Base-by-base conservation (phyloP, 257 asterid genomes). In the Solanum pimpinellifolium region DNA sequence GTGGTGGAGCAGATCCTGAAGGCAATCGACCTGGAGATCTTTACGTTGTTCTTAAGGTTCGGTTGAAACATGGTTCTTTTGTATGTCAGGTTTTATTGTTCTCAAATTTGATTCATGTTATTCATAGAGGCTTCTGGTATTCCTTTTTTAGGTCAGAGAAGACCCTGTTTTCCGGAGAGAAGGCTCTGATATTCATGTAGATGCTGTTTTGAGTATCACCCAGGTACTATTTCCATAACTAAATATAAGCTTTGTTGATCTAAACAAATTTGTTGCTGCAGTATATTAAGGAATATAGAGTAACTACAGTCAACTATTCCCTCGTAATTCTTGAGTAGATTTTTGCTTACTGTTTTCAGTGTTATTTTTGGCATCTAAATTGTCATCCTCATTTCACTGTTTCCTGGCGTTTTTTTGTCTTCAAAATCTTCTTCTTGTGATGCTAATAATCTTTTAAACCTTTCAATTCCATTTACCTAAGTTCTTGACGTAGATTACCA, bases 141-240 rank as follows among this genome's bases (percentile, higher is more conserved):
- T 72, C 85, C 33, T 86, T 86, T 90, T 83, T 65, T 92, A 96
- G 99, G 98, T 96, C 88, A 95, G 95, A 85, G 98, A 95, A 92
- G 99, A 96, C 86, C 99, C 99, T 3, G 98, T 96, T 74, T 96
- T 96, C 91, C 96, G 98, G 60, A 94, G 99, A 89, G 97, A 97
- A 91, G 97, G 98, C 69, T 90, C 99, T 62, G 95, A 97, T 86
- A 93, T 97, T 87, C 99, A 95, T 86, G 98, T 97, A 49, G 98
- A 95, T 94, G 91, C 98, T 84, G 91, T 90, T 88, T 88, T 97
- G 89, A 95, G 97, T 90, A 94, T 97, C 90, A 91, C 97, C 83
- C 98, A 97, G 99, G 99, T 97, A 91, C 49, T 77, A 14, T 15
- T 13, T 23, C 37, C 35, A 41, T 78, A 27, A 46, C 41, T 35